Conservation (phyloP, 140 eudicot genomes). For the Oenanthe javanica region DNA sequence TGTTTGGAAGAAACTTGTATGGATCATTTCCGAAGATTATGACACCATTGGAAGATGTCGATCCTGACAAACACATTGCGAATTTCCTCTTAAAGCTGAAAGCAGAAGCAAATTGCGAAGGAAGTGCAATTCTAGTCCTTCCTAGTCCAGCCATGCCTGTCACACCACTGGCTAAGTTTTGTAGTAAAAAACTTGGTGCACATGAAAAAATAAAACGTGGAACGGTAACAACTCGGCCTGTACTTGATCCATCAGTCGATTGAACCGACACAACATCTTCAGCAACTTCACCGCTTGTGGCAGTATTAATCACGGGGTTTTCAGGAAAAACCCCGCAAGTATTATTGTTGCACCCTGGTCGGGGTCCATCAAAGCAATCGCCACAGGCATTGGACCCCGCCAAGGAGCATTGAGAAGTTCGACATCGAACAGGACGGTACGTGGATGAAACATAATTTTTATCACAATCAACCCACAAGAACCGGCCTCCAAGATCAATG, state of each 20-base stretch:
- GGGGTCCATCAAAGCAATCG: conserved; percentile 35
- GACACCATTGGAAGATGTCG: conserved; percentile 13
- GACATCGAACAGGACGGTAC: conserved; percentile 48
- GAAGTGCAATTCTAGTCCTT: conserved; percentile 22
- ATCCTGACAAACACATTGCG: conserved; percentile 31
- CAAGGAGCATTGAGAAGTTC: conserved; percentile 53
- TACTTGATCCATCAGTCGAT: conserved; percentile 33
- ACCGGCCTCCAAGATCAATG: conserved; percentile 60
- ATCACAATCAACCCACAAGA: conserved; percentile 70
- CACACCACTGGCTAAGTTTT: conserved; percentile 28
- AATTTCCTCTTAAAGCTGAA: conserved; percentile 34
- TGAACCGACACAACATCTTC: conserved; percentile 25
- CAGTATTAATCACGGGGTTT: conserved; percentile 27
- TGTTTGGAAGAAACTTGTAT: background rate
- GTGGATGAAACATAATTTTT: conserved; percentile 52
- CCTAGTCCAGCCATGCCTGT: conserved; percentile 43
- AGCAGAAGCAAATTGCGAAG: conserved; percentile 28
- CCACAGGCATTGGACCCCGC: conserved; percentile 31
- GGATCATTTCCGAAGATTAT: conserved; percentile 10
- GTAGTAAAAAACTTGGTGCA: conserved; percentile 17
- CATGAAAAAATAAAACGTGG: conserved; percentile 27
- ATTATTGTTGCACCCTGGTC: conserved; percentile 65
- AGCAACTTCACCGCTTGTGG: conserved; percentile 28
- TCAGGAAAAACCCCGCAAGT: conserved; percentile 26
- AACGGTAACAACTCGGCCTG: conserved; percentile 18